Evolutionary conservation across 2,329 filamentous ascomycete species (phyloP).

Genomic region (Parascedosporium putredinis): DNA sequence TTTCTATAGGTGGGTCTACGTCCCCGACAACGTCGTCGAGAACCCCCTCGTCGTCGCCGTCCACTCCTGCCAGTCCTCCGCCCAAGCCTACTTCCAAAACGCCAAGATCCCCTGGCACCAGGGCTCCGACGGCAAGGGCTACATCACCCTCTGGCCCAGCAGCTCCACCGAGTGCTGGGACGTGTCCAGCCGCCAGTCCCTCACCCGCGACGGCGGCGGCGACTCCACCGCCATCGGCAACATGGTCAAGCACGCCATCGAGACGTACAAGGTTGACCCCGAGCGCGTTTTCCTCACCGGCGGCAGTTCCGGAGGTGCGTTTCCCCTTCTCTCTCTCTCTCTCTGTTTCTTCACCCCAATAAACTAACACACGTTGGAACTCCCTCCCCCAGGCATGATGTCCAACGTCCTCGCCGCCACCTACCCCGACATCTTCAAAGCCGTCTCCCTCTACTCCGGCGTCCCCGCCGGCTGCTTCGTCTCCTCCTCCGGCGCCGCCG

Average conservation of each 20-base stretch:
- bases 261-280: constrained; percentile 36
- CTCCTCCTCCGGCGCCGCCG: constrained; percentile 26
- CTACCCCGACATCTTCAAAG: constrained; percentile 37
- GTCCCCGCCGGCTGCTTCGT: constrained; percentile 34
- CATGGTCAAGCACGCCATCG: constrained; percentile 40
- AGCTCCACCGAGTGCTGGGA: constrained; percentile 45
- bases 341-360: background rate
- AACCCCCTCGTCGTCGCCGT: constrained; percentile 42
- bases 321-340: constrained; percentile 29
- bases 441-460: constrained; percentile 32
- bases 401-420: constrained; percentile 33
- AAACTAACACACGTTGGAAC: background rate
- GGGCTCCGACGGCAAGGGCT: constrained; percentile 43
- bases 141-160: constrained; percentile 40
- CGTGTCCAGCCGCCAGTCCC: constrained; percentile 38
- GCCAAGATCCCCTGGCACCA: constrained; percentile 35
- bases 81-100: constrained; percentile 37
- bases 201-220: constrained; percentile 40
- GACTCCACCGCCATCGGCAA: constrained; percentile 40
- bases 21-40: constrained; percentile 24
- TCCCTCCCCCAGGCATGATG: background rate
- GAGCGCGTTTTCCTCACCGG: constrained; percentile 39
- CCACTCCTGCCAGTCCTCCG: constrained; percentile 47
- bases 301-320: constrained; percentile 16
- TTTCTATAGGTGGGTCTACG: constrained; percentile 17